Conservation (phyloP, 2,329 filamentous ascomycete genomes). For the Reticulascus tulasneorum region DNA sequence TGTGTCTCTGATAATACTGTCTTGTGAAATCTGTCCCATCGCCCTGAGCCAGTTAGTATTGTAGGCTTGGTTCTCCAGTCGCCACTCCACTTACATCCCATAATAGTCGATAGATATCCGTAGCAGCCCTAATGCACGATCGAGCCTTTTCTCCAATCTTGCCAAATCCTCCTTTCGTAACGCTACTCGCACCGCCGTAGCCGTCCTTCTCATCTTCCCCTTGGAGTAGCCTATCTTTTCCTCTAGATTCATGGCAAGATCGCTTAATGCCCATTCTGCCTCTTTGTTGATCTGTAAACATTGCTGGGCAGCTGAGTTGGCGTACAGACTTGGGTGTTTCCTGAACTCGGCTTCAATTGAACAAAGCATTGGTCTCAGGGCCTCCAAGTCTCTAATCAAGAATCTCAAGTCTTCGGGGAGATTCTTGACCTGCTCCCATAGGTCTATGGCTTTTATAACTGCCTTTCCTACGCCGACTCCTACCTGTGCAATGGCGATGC, state of each 20-base stretch:
- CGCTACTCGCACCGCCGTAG: background rate
- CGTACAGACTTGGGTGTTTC: background rate
- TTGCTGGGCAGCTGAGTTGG: background rate
- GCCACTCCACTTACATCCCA: background rate
- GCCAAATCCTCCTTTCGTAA: background rate
- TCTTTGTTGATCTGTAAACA: background rate
- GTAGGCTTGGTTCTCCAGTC: too few relatives aligned
- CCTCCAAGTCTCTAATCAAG: background rate
- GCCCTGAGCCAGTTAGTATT: background rate
- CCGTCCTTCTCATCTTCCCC: background rate
- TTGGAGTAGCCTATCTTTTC: background rate
- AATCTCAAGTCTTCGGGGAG: background rate
- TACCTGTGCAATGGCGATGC: conserved; percentile 2
- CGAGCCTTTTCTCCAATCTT: background rate
- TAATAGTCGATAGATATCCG: background rate
- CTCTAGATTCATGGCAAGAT: background rate
- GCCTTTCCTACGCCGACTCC: conserved; percentile 1
- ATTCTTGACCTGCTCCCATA: background rate
- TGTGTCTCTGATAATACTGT: background rate
- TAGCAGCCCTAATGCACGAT: background rate
- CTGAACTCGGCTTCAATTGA: conserved; percentile 1
- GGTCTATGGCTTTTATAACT: background rate
- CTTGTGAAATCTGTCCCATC: background rate
- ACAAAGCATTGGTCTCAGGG: background rate
- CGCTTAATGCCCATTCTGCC: background rate